Conservation (phyloP, 768 basidiomycete species). For the Kwoniella sp. region DNA sequence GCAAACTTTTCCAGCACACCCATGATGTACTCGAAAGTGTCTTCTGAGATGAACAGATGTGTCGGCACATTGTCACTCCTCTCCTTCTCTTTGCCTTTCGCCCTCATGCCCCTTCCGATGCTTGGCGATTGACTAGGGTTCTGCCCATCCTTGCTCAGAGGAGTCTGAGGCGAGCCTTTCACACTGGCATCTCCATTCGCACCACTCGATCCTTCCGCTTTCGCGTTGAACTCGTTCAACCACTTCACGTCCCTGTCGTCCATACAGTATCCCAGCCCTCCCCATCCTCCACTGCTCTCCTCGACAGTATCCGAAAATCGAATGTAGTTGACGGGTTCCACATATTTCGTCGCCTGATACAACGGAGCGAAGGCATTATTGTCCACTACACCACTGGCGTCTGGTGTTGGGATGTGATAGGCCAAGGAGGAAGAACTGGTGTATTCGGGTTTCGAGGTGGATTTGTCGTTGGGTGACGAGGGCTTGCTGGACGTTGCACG, state of each 20-base stretch:
- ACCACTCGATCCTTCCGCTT: conserved; percentile 67
- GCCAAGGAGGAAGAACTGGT: conserved; percentile 57
- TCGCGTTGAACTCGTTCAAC: conserved; percentile 81
- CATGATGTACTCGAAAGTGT: conserved; percentile 95
- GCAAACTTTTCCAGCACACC: conserved; percentile 88
- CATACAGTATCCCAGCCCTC: conserved; percentile 86
- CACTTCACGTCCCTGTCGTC: conserved; percentile 95
- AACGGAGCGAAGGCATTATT: conserved; percentile 71
- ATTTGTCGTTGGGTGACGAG: conserved; percentile 31
- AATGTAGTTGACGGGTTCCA: conserved; percentile 75
- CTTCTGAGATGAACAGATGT: conserved; percentile 71
- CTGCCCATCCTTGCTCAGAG: conserved; percentile 18
- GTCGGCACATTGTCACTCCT: conserved; percentile 64
- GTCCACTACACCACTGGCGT: conserved; percentile 73
- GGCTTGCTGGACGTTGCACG: conserved; percentile 32
- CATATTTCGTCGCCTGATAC: conserved; percentile 72
- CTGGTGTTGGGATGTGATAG: conserved; percentile 85
- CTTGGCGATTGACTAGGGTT: conserved; percentile 44
- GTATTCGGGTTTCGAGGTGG: conserved; percentile 34
- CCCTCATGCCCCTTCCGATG: conserved; percentile 56
- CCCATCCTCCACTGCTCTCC: conserved; percentile 63
- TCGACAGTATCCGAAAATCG: conserved; percentile 85
- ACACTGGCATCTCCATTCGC: conserved; percentile 3
- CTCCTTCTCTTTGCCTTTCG: conserved; percentile 83
- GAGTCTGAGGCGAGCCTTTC: conserved; percentile 10